Evolutionary conservation across 768 basidiomycete species (phyloP).

Genomic region (Peribolospora baueri): DNA sequence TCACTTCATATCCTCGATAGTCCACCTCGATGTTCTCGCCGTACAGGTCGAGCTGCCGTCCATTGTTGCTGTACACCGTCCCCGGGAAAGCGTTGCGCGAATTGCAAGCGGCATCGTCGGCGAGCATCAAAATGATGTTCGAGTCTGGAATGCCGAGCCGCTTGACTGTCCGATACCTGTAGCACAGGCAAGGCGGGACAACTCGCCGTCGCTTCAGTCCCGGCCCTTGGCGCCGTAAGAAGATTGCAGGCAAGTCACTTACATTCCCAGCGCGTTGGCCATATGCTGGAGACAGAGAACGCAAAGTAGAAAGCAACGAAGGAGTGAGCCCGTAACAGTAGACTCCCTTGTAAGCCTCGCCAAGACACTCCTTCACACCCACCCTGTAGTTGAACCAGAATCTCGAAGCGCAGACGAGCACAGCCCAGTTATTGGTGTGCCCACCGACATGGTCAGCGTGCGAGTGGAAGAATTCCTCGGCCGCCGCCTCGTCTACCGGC

Average conservation of each 20-base stretch:
- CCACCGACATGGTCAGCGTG: constrained; percentile 7
- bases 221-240: neutral
- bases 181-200: neutral
- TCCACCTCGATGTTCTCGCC: constrained; percentile 95
- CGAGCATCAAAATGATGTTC: constrained; percentile 96
- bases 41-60: constrained; percentile 62
- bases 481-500: neutral
- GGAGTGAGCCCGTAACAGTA: neutral
- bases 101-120: constrained; percentile 89
- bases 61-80: constrained; percentile 72
- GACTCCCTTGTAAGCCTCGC: neutral
- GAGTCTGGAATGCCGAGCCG: constrained; percentile 93
- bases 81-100: constrained; percentile 74
- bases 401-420: constrained; percentile 65
- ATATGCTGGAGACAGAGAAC: constrained; percentile 44
- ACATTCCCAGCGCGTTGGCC: constrained; percentile 96
- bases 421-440: constrained; percentile 98
- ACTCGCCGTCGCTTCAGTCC: neutral
- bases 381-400: constrained; percentile 94
- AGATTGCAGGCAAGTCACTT: constrained; percentile 10
- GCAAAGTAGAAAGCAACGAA: neutral
- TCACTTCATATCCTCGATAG: constrained; percentile 93
- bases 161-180: constrained; percentile 92
- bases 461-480: neutral
- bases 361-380: constrained; percentile 16